Base-by-base conservation (phyloP, 2,329 filamentous ascomycete species). In the Apiospora kogelbergensis region DNA sequence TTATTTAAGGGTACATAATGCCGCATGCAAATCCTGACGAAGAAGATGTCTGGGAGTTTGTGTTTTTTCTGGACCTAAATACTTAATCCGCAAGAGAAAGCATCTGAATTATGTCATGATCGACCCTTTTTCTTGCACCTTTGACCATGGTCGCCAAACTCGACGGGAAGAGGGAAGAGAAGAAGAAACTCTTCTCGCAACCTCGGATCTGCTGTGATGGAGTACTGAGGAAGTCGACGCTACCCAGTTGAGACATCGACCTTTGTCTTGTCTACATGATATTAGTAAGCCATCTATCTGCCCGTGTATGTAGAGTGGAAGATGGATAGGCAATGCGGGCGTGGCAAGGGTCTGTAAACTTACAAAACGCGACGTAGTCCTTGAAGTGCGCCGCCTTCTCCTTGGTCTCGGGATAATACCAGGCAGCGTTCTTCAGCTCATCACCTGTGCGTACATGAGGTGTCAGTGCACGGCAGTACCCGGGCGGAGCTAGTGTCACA, bases 301-400 rank as follows among this genome's bases (percentile, higher is more conserved):
- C n/a, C 17, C 48, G 7, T 30, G 17, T 15, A 17, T 40, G 37
- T 3, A 17, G 11, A 26, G 22, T 2, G 17, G 22, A 9, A 40
- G 13, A 40, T 5, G 26, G 3, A 26, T 53, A 53, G 13, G 9
- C 6, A 13, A 33, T 33, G 24, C 17, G 11, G 15, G 26, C 17
- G 26, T 20, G 53, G 26, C 3, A 7, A 22, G 20, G 9, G 17
- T 2, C 9, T 11, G 24, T 15, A 26, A 15, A 75, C 86, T 83
- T 78, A 85, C 87, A 89, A 73, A 90, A 90, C 5, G 88, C 87
- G 46, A 90, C 84, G 73, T 86, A 81, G 57, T 83, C 84, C 75
- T 84, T 85, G 72, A 90, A 87, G 67, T 81, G 77, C 40, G 83
- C 82, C 60, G 82, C 84, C 30, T 83, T 82, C 67, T 83, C 82